Base-by-base conservation (phyloP, 345 rosid genomes). In the Anacardium occidentale region DNA sequence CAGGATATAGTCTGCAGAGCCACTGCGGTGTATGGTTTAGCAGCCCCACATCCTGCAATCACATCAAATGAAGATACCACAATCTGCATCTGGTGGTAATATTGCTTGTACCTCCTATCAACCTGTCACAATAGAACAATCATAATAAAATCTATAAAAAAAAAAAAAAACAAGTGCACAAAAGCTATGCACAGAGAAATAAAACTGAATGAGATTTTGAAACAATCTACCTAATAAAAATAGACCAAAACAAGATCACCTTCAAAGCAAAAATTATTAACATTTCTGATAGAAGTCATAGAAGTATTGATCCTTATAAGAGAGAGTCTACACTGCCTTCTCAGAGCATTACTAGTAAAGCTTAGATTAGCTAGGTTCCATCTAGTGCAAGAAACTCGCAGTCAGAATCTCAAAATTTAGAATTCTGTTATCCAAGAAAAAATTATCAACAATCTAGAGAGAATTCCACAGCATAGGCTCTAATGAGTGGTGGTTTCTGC, bases 71-170 rank as follows among this genome's bases (percentile, higher is more conserved):
- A 95, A 17, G 98, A 92, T 32, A 95, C 94, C 37, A 95, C 91
- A 60, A 91, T 88, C 82, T 91, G 99, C 98, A 95, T 92, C 86
- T 95, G 97, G 69, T 95, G 93, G 85, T 86, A 84, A 74, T 95
- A 95, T 75, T 91, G 99, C 77, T 87, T 95, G 90, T 92, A 95
- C 83, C 87, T 86, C 75, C 89, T 85, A 80, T 95, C 99, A 64
- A 95, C 99, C 99, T 95, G 83, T 67, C 25, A 73, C 37, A 70
- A 74, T 22, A 71, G 37, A 58, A 58, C 25, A 26, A 44, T 21
- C 50, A 8, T 22, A n/a, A 47, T 34, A 6, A 63, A 25, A 73
- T 75, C 20, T 67, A n/a, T n/a, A 51, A 29, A 11, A 26, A 21
- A 29, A 29, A 29, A 29, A 29, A 29, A 1, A 57, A 37, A 65